These are phyloP conservation scores for Zygosaccharomyces sapae DNA, from an alignment of 1,139 yeast genomes.

Conservation along the genomic window DNA sequence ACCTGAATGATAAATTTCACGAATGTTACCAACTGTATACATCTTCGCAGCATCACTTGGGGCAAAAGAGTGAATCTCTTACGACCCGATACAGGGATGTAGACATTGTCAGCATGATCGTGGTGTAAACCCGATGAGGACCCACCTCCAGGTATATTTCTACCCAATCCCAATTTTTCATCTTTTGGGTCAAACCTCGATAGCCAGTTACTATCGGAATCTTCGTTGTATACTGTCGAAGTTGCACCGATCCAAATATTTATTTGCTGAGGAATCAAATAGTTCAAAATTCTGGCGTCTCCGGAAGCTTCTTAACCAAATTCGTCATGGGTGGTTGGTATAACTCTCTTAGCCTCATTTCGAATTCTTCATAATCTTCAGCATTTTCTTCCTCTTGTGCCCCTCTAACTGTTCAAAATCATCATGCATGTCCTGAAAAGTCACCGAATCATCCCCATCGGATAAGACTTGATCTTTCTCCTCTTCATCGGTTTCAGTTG, in stretches of 20 bases:
- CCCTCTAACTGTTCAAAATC: slow-evolving; percentile 45
- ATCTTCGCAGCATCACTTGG: slow-evolving; percentile 57
- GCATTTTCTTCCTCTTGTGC: slow-evolving; percentile 23
- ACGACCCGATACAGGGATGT: slow-evolving; percentile 54
- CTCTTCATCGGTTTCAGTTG: slow-evolving; percentile 58
- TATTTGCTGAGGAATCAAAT: slow-evolving; percentile 61
- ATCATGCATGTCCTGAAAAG: slow-evolving; percentile 46
- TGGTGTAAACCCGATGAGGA: slow-evolving; percentile 75
- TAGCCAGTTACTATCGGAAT: slow-evolving; percentile 14
- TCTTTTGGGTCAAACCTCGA: slow-evolving; percentile 23
- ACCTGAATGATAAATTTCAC: slow-evolving; percentile 52
- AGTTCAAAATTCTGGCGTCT: slow-evolving; percentile 42
- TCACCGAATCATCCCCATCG: slow-evolving; percentile 42
- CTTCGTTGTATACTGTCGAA: slow-evolving; percentile 15
- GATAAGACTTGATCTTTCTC: slow-evolving; percentile 25
- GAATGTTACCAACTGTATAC: slow-evolving; percentile 57
- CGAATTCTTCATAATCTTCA: slow-evolving; percentile 32
- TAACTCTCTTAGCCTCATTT: slow-evolving; percentile 42
- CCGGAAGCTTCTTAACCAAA: slow-evolving; percentile 38
- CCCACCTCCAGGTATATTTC: slow-evolving; percentile 50
- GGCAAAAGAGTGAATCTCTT: slow-evolving; percentile 61
- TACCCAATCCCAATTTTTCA: slow-evolving; percentile 44
- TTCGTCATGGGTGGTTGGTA: slow-evolving; percentile 61
- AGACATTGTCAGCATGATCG: slow-evolving; percentile 73
- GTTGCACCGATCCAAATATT: slow-evolving; percentile 65